Percentiles rank a stretch among this genome's conserved stretches.
phyloP scores from a whole-genome alignment of 176 grass and related monocot genomes.

The Triticum timopheevii region DNA sequence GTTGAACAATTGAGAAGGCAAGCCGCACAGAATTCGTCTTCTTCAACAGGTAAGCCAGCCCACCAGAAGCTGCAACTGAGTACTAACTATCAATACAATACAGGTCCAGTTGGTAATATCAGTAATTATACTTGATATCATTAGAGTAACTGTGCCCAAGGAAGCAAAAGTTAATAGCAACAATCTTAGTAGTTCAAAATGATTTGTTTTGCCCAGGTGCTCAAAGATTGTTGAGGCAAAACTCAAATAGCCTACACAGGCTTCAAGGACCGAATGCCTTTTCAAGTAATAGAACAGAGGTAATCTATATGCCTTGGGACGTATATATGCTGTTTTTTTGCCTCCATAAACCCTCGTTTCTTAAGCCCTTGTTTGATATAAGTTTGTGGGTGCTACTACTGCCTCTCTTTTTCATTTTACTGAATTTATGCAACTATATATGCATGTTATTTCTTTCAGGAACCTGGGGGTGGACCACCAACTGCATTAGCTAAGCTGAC shows the following conservation, averaged over 20 bases:
- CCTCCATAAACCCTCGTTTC: background rate
- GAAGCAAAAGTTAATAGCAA: conserved; percentile 17
- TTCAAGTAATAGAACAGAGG: conserved; percentile 51
- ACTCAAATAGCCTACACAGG: conserved; percentile 37
- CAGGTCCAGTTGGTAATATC: conserved; percentile 13
- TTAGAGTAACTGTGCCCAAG: conserved; percentile 12
- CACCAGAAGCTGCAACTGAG: conserved; percentile 28
- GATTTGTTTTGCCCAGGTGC: conserved; percentile 1
- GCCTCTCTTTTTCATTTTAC: background rate
- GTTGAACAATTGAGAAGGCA: conserved; percentile 40
- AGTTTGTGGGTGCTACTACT: background rate
- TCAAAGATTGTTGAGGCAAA: conserved; percentile 51
- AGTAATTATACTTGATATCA: background rate
- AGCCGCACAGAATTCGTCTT: conserved; percentile 7
- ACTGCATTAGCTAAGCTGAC: conserved; percentile 73
- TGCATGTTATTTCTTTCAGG: conserved; percentile 49
- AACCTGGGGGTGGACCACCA: conserved; percentile 48
- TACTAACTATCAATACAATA: background rate
- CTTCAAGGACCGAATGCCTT: conserved; percentile 27
- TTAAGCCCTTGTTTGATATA: background rate
- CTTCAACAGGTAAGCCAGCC: conserved; percentile 20
- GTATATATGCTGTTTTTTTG: conserved; percentile 2
- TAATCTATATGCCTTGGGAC: conserved; percentile 24
- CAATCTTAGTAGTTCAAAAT: conserved; percentile 19
- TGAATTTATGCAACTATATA: conserved; percentile 17